These are phyloP conservation scores for Eragrostis nindensis DNA, from an alignment of 176 grass and related monocot genomes.

Conservation along the genomic window DNA sequence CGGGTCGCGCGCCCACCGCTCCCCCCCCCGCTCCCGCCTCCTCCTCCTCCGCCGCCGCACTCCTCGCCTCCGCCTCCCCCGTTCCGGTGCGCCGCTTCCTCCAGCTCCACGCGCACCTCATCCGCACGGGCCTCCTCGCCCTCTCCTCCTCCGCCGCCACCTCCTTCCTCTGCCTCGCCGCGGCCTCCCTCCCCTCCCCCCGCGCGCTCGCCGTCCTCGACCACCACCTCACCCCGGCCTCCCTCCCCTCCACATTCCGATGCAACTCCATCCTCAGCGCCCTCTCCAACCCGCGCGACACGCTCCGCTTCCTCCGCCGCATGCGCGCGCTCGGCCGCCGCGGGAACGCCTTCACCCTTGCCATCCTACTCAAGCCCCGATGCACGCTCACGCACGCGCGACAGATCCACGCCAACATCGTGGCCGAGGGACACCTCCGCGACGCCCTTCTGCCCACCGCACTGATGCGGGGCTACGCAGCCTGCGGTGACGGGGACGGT, in stretches of 20 bases:
- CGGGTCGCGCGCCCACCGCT: not conserved
- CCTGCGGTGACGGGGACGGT: constrained; percentile 9
- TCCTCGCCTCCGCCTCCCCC: constrained; percentile 43
- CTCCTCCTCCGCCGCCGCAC: not conserved
- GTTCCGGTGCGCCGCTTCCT: constrained; percentile 38
- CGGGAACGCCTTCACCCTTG: constrained; percentile 64
- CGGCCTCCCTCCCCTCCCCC: constrained; percentile 30
- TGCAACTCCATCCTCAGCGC: constrained; percentile 60
- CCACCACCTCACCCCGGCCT: constrained; percentile 38
- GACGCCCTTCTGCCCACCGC: constrained; percentile 52
- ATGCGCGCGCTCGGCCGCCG: constrained; percentile 58
- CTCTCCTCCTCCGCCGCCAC: constrained; percentile 16
- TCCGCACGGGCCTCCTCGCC: constrained; percentile 48
- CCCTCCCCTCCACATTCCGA: constrained; percentile 50
- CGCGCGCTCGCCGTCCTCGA: constrained; percentile 36
- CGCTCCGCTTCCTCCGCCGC: constrained; percentile 54
- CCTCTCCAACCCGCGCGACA: constrained; percentile 14
- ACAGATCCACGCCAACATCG: constrained; percentile 56
- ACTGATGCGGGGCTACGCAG: constrained; percentile 8
- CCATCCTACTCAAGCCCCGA: constrained; percentile 61
- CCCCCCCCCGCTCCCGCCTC: not conserved
- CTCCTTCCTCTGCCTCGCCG: constrained; percentile 48
- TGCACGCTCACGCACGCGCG: constrained; percentile 19
- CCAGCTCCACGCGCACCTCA: constrained; percentile 55
- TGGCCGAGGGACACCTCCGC: constrained; percentile 43